Percentiles rank a stretch among this genome's conserved stretches.
These are phyloP conservation scores for Penicillium expansum DNA, from an alignment of 2,329 filamentous ascomycete species.

Conservation along the genomic window DNA sequence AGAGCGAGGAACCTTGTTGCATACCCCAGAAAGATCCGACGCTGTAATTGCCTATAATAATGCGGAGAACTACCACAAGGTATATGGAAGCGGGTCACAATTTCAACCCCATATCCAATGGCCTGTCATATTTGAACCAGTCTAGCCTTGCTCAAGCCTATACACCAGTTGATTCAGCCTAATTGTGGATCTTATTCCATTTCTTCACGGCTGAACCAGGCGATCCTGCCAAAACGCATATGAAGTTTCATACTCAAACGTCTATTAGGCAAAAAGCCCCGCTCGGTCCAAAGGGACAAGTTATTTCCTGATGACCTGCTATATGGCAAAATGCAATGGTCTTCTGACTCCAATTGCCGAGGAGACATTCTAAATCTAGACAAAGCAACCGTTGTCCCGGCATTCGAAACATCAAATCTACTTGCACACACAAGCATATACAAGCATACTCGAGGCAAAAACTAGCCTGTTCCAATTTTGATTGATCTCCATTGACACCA, in stretches of 20 bases:
- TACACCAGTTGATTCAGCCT: conserved; percentile 14
- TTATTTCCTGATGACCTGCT: neutral
- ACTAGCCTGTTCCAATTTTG: neutral
- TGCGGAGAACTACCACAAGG: neutral
- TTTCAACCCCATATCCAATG: neutral
- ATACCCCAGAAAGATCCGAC: conserved; percentile 1
- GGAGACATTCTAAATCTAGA: neutral
- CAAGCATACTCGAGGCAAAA: neutral
- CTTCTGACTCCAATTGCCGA: neutral
- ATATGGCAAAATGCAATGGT: neutral
- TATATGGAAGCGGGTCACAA: neutral
- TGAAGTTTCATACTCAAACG: neutral
- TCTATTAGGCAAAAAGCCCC: conserved; percentile 11
- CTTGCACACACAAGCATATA: neutral
- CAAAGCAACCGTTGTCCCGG: neutral
- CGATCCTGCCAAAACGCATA: neutral
- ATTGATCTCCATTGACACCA: neutral
- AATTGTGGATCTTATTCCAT: neutral
- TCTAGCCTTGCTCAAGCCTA: neutral
- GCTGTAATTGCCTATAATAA: conserved; percentile 3
- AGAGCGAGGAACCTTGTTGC: neutral
- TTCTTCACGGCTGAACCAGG: conserved; percentile 14
- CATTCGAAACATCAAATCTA: too few species aligned
- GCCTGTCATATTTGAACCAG: neutral
- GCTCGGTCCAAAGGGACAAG: conserved; percentile 10